Evolutionary conservation across 2,329 filamentous ascomycete species (phyloP).

Genomic region (Penicillium sp.): DNA sequence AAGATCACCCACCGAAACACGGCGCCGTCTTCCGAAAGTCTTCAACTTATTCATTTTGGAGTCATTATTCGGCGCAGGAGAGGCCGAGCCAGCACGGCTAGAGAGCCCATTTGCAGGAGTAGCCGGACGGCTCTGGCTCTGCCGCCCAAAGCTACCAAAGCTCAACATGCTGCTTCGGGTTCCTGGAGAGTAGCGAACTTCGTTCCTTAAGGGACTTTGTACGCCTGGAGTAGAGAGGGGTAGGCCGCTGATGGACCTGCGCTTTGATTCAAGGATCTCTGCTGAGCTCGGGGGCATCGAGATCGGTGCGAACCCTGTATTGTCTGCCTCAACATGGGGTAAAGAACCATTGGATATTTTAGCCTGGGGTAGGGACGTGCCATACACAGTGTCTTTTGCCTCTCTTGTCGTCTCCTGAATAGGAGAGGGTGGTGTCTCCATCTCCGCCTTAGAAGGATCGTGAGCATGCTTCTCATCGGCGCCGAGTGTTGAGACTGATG

Average conservation of each 20-base stretch:
- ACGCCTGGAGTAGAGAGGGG: slow-evolving; percentile 15
- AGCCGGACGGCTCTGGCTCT: slow-evolving; percentile 17
- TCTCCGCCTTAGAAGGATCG: slow-evolving; percentile 2
- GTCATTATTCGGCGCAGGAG: slow-evolving; percentile 13
- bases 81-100: slow-evolving; percentile 1
- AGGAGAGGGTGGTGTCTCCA: slow-evolving; percentile 19
- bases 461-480: slow-evolving; percentile 11
- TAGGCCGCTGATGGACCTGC: slow-evolving; percentile 19
- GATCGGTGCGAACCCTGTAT: slow-evolving; percentile 1
- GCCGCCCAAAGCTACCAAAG: slow-evolving; percentile 22
- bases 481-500: slow-evolving; percentile 29
- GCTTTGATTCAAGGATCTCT: slow-evolving; percentile 19
- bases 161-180: slow-evolving; percentile 24
- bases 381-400: slow-evolving; percentile 1
- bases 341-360: slow-evolving; percentile 1
- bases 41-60: slow-evolving; percentile 29
- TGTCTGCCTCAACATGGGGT: slow-evolving; percentile 1
- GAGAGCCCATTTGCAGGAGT: slow-evolving; percentile 20
- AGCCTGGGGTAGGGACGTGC: slow-evolving; percentile 5
- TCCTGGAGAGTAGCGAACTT: slow-evolving; percentile 22
- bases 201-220: slow-evolving; percentile 23
- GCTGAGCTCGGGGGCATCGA: slow-evolving; percentile 9
- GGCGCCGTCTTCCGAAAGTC: slow-evolving; percentile 25
- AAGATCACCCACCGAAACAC: slow-evolving; percentile 24
- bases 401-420: slow-evolving; percentile 4